Conservation (phyloP, 805 yeast species). For the Saccharomycopsis fibuligera region DNA sequence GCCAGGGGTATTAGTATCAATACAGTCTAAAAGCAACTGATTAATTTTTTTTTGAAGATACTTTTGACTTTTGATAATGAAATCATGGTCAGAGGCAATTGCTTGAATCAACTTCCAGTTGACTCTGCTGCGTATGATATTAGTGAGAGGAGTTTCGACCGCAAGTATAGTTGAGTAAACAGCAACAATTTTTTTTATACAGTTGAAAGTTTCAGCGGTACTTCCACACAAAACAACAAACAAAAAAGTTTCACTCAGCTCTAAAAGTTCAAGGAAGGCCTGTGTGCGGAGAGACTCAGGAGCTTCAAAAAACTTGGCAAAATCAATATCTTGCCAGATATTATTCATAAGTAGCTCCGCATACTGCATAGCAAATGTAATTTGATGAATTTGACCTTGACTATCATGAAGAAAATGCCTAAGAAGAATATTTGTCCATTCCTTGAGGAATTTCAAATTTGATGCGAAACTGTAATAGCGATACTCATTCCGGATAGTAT, state of each 20-base stretch:
- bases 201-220: slow-evolving; percentile 8
- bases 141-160: neutral
- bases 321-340: neutral
- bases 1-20: slow-evolving; percentile 25
- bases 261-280: neutral
- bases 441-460: neutral
- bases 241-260: neutral
- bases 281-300: neutral
- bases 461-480: neutral
- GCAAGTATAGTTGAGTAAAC: slow-evolving; percentile 1
- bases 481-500: neutral
- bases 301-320: neutral
- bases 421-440: neutral
- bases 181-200: slow-evolving; percentile 1
- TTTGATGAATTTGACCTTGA: neutral
- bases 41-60: slow-evolving; percentile 60
- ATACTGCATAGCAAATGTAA: neutral
- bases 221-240: slow-evolving; percentile 6
- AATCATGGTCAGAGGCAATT: slow-evolving; percentile 46
- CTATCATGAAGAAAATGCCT: neutral
- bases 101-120: slow-evolving; percentile 36
- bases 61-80: slow-evolving; percentile 53
- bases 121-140: neutral
- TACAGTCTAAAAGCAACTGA: slow-evolving; percentile 30
- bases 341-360: neutral